Evolutionary conservation across 2,329 filamentous ascomycete species (phyloP), one percentile per base, ranked within the genome.

Genomic region (Fusarium sp.): DNA sequence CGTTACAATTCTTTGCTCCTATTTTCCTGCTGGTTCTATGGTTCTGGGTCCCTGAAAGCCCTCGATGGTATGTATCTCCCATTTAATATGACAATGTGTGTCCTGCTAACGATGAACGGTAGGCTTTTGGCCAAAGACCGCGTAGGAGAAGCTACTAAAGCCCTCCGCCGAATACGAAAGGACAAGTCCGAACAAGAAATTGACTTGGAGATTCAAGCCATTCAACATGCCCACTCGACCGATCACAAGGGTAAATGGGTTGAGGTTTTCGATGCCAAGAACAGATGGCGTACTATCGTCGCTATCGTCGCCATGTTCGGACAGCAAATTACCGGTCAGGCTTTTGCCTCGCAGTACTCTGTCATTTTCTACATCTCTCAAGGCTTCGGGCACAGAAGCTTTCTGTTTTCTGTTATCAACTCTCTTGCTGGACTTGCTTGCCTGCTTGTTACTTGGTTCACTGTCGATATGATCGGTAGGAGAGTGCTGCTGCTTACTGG

Each of bases 1-100:
- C 77, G 1, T 65, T 85, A 5, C 83, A 85, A 73, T 81, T 83
- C 72, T 50, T 81, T 4, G 82, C 80, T 48, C 80, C 81, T 0
- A 67, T 79, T 1, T 70, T 81, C 2, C 73, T 84, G 2, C 57
- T 83, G 6, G 52, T 75, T 1, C 71, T 77, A 3, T 72, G 80
- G 3, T 66, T 74, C 9, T 77, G 82, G 41, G 76, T 82, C 6
- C 83, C 83, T 0, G 84, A 85, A 68, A 82, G 80, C 3, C 83
- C 83, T 2, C 83, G 83, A 58, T 84, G 80, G 79, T 38, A 38
- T 20, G 18, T 11, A 37, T 20, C 7, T 29, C 2, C 16, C 29
- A 5, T 8, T n/a, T n/a, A n/a, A n/a, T n/a, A 43, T 8, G 24
- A 18, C 6, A 37, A 6, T 21, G 13, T 26, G 12, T n/a, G 11